These are phyloP conservation scores for Alternaria ventricosa DNA, from an alignment of 2,329 filamentous ascomycete species.

Conservation along the genomic window DNA sequence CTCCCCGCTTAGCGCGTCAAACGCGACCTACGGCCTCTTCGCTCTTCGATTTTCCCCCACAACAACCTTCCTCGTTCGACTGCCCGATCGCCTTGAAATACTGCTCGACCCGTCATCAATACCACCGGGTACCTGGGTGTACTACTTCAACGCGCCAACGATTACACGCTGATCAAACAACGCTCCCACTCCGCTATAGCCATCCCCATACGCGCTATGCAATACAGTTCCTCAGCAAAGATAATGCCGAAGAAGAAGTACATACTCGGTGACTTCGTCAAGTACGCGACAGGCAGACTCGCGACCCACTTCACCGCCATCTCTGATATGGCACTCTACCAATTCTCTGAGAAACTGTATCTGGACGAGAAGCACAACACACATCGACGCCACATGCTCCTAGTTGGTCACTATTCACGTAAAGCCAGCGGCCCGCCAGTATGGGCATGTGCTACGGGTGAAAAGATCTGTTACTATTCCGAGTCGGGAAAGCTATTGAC, in stretches of 20 bases:
- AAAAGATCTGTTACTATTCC: neutral
- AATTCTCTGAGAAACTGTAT: neutral
- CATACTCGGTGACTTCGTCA: neutral
- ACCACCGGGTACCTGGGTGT: neutral
- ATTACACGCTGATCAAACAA: neutral
- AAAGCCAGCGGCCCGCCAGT: neutral
- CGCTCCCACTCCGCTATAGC: no score
- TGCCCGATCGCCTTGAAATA: no score
- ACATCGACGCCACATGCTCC: neutral
- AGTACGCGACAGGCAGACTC: neutral
- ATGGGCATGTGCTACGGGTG: slow-evolving; percentile 1
- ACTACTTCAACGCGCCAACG: neutral
- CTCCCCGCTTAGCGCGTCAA: no score
- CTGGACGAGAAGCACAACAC: neutral
- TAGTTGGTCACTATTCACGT: slow-evolving; percentile 3
- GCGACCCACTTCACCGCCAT: neutral
- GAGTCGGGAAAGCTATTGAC: neutral
- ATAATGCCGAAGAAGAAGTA: neutral
- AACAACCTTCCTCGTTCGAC: no score
- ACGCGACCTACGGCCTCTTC: no score
- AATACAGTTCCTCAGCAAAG: neutral
- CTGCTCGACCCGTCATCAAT: no score
- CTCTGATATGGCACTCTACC: neutral
- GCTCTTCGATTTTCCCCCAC: no score
- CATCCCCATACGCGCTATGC: neutral